Evolutionary conservation across 768 basidiomycete genomes (phyloP), one percentile per base, ranked within the genome.

Genomic region (Boletus eberwhitei): DNA sequence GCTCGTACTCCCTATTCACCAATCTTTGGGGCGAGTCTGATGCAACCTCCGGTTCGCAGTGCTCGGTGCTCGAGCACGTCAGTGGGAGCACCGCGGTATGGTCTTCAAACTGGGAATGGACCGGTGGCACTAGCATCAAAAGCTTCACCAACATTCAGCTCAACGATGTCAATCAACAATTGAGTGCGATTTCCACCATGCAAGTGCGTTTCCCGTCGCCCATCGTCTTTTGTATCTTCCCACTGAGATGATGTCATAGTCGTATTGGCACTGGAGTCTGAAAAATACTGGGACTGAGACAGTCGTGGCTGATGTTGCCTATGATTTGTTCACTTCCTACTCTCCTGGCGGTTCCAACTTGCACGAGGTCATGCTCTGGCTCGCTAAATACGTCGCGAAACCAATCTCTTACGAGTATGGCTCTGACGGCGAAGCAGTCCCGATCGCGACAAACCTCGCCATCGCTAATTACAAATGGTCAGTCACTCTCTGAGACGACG

Each of bases 321-420:
- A 77, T 54, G 86, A 87, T 57, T 55, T 87, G 1, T 88, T 87
- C 74, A 87, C 85, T 0, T 79, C 85, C 2, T 61, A 61, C 55
- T 71, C 71, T 5, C 39, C 80, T 35, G 78, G 78, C 1, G 84
- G 84, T 32, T 66, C 74, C 37, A 75, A 76, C 49, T 55, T 59
- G 32, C 61, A 72, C 56, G 78, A 79, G 56, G 75, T 86, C 59
- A 87, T 87, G 85, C 68, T 87, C 55, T 86, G 85, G 86, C 76
- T 86, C 14, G 83, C 75, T 1, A 82, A 79, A 61, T 75, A 67
- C 72, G 79, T 80, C 58, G 78, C 84, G 4, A 77, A 77, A 3
- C 86, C 86, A 1, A 85, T 86, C 56, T 82, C 82, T 14, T 67
- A 71, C 19, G 19, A 58, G 0, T 86, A 84, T 64, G 68, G 70